Conservation (phyloP, 192 early-diverging fungal genomes). For the Phlyctochytrium planicorne region DNA sequence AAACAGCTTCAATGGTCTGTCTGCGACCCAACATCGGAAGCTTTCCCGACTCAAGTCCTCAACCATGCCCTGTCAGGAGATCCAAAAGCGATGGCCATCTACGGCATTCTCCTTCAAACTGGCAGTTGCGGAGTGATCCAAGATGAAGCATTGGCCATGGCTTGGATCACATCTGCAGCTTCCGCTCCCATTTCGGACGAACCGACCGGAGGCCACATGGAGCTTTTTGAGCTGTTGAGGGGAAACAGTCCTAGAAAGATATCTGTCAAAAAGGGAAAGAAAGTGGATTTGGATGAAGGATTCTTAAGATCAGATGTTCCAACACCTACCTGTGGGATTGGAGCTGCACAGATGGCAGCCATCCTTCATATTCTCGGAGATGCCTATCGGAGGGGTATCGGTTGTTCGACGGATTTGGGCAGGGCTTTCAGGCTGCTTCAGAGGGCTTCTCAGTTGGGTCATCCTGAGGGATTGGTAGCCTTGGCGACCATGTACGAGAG, state of each 20-base stretch:
- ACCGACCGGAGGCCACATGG: background rate
- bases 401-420: constrained; percentile 23
- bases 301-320: no score
- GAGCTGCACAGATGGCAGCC: background rate
- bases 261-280: background rate
- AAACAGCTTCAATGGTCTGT: background rate
- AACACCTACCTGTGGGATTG: background rate
- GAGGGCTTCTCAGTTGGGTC: constrained; percentile 21
- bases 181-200: background rate
- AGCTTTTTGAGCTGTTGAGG: background rate
- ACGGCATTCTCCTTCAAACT: background rate
- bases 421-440: constrained; percentile 25
- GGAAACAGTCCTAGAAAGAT: background rate
- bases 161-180: background rate
- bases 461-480: constrained; percentile 9
- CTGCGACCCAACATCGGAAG: background rate
- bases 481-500: constrained; percentile 38
- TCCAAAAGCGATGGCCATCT: background rate
- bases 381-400: constrained; percentile 33
- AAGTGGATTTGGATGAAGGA: background rate
- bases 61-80: background rate
- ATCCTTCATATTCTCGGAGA: constrained; percentile 28
- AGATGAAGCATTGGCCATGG: background rate
- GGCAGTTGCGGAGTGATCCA: background rate
- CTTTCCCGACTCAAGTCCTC: background rate